Base-by-base conservation (phyloP, 2,329 filamentous ascomycete genomes). In the Colletotrichum navitas region DNA sequence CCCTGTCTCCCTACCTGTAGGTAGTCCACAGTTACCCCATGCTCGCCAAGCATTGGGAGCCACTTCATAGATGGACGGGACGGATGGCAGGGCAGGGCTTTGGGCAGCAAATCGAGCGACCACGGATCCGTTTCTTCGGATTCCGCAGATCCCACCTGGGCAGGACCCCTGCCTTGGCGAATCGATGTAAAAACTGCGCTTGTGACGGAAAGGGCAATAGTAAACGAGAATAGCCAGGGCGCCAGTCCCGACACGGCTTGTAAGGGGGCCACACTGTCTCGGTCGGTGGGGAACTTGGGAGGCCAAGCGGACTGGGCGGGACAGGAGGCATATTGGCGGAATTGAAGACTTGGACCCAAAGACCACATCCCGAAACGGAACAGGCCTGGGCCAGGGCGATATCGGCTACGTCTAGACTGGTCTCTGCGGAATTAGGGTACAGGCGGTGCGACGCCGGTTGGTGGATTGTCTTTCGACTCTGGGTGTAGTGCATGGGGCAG, bases 121-220 rank as follows among this genome's bases (percentile, higher is more conserved):
- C 58, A 60, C 54, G 68, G 60, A 60, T 43, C 64, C 68, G 59
- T 56, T 72, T 72, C 68, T 65, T 64, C 72, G 71, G 63, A 65
- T 72, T 73, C 68, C 68, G 71, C 59, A 68, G 71, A 72, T 73
- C 71, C 72, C 71, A 72, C 55, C 58, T 63, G 64, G 68, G 68
- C 68, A 65, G 67, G 59, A 60, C 24, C 56, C 68, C 68, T 67
- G 62, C 45, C 62, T 39, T 39, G 32, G 47, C 51, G 45, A 54
- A 60, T 49, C 24, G 56, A 65, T 54, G 60, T 6, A 34, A 39
- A n/a, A 32, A 39, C 14, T 18, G 43, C 68, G 55, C 71, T 71
- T 72, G 68, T 26, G 49, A 49, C 66, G 36, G 73, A 74, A 71
- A 32, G 41, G 64, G 73, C 47, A 74, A 73, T 67, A 29, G 66